phyloP scores from a whole-genome alignment of 768 basidiomycete genomes.

The Naganishia vaughanmartiniae region DNA sequence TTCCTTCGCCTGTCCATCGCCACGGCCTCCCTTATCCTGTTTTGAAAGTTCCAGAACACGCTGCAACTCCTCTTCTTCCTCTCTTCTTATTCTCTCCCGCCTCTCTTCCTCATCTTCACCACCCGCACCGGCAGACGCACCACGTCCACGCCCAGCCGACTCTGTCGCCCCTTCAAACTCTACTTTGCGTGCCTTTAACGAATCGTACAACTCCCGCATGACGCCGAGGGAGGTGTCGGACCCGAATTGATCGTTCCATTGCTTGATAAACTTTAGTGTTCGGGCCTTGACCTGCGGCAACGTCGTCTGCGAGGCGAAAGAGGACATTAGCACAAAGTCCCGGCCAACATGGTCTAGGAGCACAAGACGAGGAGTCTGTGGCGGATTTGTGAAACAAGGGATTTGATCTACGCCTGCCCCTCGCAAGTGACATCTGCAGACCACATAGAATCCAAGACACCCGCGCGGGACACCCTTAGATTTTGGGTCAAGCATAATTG shows the following conservation, averaged over 20 bases:
- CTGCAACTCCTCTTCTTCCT: slow-evolving; percentile 92
- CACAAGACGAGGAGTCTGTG: too few relatives aligned
- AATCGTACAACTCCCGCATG: slow-evolving; percentile 85
- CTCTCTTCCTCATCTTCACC: slow-evolving; percentile 27
- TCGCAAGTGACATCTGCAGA: too few relatives aligned
- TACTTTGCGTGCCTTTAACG: slow-evolving; percentile 58
- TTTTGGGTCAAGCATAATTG: too few relatives aligned
- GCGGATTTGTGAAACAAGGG: too few relatives aligned
- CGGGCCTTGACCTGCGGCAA: slow-evolving; percentile 64
- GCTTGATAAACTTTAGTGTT: slow-evolving; percentile 67
- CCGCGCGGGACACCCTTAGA: too few relatives aligned
- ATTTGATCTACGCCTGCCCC: too few relatives aligned
- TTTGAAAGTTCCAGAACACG: slow-evolving; percentile 89
- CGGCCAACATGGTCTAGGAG: too few relatives aligned
- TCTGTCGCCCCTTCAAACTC: slow-evolving; percentile 6
- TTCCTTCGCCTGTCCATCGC: slow-evolving; percentile 31
- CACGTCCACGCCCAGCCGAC: neutral
- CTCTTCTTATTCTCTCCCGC: slow-evolving; percentile 30
- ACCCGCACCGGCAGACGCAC: neutral
- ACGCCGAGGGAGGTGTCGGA: slow-evolving; percentile 74
- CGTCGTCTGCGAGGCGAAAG: slow-evolving; percentile 1
- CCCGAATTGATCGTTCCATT: slow-evolving; percentile 83
- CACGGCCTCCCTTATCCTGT: slow-evolving; percentile 80
- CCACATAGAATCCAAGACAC: too few relatives aligned
- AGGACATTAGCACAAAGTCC: slow-evolving; percentile 53